Conservation (phyloP, 2,329 filamentous ascomycete species). For the Aureobasidium sp. region DNA sequence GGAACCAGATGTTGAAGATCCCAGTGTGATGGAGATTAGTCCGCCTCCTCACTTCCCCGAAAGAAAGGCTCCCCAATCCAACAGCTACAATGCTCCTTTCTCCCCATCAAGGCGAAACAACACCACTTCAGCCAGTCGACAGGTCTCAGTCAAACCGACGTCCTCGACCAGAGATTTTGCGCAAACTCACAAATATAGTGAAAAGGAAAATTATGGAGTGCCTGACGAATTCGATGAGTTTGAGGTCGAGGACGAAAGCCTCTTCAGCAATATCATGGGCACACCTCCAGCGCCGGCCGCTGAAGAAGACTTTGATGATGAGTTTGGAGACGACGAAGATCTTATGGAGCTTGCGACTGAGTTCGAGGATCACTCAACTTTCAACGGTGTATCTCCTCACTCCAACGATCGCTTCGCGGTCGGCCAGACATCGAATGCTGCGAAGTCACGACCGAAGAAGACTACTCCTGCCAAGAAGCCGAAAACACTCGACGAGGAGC, state of each 20-base stretch:
- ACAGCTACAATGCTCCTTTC: neutral
- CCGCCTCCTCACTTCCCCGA: neutral
- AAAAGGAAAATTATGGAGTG: neutral
- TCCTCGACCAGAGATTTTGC: neutral
- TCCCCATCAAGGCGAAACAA: neutral
- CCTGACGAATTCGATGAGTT: constrained; percentile 16
- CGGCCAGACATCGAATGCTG: constrained; percentile 23
- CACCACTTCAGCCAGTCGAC: neutral
- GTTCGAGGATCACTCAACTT: constrained; percentile 28
- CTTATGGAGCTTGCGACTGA: constrained; percentile 36
- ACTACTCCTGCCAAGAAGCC: constrained; percentile 5
- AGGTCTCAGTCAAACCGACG: neutral
- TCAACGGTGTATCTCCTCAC: neutral
- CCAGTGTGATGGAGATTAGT: constrained; percentile 8
- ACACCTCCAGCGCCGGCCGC: constrained; percentile 22
- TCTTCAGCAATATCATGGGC: constrained; percentile 30
- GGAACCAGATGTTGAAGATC: neutral
- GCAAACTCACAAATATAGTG: neutral
- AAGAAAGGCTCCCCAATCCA: neutral
- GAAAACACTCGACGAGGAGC: constrained; percentile 16
- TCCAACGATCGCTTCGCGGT: constrained; percentile 19
- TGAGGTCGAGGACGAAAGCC: constrained; percentile 22
- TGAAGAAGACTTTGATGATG: constrained; percentile 23
- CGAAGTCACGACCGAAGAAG: constrained; percentile 13
- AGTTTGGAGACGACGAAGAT: constrained; percentile 27